A percentile compares a stretch with the other conserved stretches of the same genome.
These are phyloP conservation scores for Gaeumannomyces tritici DNA, from an alignment of 2,329 filamentous ascomycete species.

Conservation along the genomic window DNA sequence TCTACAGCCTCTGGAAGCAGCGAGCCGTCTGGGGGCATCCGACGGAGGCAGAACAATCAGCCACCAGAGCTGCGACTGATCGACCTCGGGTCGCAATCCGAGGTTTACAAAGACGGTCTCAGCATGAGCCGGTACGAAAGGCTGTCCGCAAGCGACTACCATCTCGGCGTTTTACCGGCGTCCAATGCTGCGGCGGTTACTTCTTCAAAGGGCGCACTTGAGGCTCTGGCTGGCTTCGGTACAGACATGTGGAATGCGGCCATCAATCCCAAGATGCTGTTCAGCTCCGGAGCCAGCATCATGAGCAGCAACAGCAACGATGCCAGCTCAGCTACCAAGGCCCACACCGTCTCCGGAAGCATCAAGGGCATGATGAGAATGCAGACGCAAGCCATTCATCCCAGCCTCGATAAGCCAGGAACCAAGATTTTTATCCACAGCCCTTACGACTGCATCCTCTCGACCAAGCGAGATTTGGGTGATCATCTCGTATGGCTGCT, in stretches of 20 bases:
- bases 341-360: conserved; percentile 27
- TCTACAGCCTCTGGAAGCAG: conserved; percentile 41
- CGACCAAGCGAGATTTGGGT: conserved; percentile 73
- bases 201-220: conserved; percentile 63
- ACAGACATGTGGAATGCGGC: conserved; percentile 85
- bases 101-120: conserved; percentile 78
- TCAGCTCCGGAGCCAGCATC: conserved; percentile 78
- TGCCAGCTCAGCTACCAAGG: conserved; percentile 39
- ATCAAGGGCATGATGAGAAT: conserved; percentile 17
- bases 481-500: conserved; percentile 84
- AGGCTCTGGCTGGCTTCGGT: conserved; percentile 61
- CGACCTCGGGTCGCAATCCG: conserved; percentile 76
- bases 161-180: conserved; percentile 74
- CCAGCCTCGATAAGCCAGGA: conserved; percentile 45
- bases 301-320: conserved; percentile 52
- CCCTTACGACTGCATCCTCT: conserved; percentile 92
- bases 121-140: conserved; percentile 80
- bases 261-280: conserved; percentile 76
- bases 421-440: conserved; percentile 86
- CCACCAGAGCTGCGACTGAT: conserved; percentile 87
- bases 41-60: conserved; percentile 66
- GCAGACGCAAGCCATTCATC: conserved; percentile 32
- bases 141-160: conserved; percentile 83
- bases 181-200: conserved; percentile 54
- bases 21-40: conserved; percentile 55